Conservation (phyloP, 2,329 filamentous ascomycete species). For the Aspergillus vadensis region DNA sequence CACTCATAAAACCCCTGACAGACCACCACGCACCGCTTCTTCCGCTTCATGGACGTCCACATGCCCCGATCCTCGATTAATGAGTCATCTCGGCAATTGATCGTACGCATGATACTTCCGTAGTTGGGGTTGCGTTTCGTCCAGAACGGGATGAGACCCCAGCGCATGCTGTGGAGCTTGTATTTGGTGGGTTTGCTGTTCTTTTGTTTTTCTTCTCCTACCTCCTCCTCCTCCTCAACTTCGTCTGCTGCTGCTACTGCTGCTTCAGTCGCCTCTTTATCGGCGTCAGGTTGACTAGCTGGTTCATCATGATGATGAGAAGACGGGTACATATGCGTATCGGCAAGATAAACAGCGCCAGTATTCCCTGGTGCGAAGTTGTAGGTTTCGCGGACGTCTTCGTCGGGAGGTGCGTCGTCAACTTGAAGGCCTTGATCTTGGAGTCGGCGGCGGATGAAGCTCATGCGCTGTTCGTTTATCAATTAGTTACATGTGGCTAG, state of each 20-base stretch:
- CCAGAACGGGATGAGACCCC: conserved; percentile 94
- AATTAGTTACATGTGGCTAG: too few species aligned
- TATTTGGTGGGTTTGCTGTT: conserved; percentile 49
- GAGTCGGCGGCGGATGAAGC: conserved; percentile 72
- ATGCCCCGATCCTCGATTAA: conserved; percentile 74
- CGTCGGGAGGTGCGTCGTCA: conserved; percentile 70
- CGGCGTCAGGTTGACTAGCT: neutral
- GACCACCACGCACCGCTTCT: conserved; percentile 82
- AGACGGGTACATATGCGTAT: conserved; percentile 46
- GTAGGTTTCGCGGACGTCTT: conserved; percentile 72
- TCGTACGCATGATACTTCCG: conserved; percentile 76
- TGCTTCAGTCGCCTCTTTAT: neutral
- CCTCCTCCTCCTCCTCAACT: neutral
- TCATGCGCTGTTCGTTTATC: conserved; percentile 63
- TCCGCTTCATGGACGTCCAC: conserved; percentile 89
- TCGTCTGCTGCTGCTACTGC: conserved; percentile 11
- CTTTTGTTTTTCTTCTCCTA: conserved; percentile 19
- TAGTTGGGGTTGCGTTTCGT: conserved; percentile 82
- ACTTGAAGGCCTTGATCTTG: conserved; percentile 73
- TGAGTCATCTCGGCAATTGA: conserved; percentile 93
- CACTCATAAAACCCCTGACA: conserved; percentile 97
- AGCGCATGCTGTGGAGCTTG: conserved; percentile 91
- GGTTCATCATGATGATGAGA: neutral
- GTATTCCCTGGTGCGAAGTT: conserved; percentile 90
- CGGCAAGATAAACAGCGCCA: conserved; percentile 82